Percentiles rank a stretch among this genome's conserved stretches.
Evolutionary conservation across 2,329 filamentous ascomycete species (phyloP).

Genomic region (Penicillium palitans): DNA sequence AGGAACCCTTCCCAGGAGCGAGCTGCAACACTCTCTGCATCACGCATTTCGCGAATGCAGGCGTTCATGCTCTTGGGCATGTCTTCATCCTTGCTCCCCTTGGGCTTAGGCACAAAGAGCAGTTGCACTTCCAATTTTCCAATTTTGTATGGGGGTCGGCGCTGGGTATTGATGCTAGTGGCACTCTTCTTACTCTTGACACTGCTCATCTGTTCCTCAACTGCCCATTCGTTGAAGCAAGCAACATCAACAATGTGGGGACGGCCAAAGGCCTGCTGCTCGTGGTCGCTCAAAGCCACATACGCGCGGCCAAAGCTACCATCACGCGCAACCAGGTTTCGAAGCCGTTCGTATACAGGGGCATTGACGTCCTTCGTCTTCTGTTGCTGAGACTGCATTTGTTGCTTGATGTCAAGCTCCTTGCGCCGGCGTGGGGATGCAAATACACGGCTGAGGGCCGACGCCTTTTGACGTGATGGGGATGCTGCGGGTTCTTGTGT

Average conservation of each 20-base stretch:
- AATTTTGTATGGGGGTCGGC: constrained; percentile 88
- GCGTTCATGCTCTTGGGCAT: constrained; percentile 99
- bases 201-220: constrained; percentile 80
- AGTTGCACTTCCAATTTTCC: constrained; percentile 93
- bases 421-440: constrained; percentile 95
- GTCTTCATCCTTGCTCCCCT: constrained; percentile 82
- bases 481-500: constrained; percentile 48
- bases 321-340: constrained; percentile 82
- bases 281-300: constrained; percentile 89
- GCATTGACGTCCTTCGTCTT: constrained; percentile 61
- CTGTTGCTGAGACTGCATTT: constrained; percentile 77
- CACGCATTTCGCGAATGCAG: constrained; percentile 88
- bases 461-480: constrained; percentile 74
- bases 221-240: constrained; percentile 98
- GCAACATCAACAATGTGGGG: constrained; percentile 85
- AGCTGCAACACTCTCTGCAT: constrained; percentile 76
- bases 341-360: constrained; percentile 75
- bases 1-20: constrained; percentile 84
- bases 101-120: constrained; percentile 90
- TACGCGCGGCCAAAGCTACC: constrained; percentile 95
- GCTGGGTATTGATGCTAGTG: constrained; percentile 57
- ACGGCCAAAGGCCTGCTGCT: constrained; percentile 81
- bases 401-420: constrained; percentile 81
- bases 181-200: constrained; percentile 90
- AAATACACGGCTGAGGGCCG: constrained; percentile 87